phyloP scores from a whole-genome alignment of 2,329 filamentous ascomycete species.

The Epichloe sp. region DNA sequence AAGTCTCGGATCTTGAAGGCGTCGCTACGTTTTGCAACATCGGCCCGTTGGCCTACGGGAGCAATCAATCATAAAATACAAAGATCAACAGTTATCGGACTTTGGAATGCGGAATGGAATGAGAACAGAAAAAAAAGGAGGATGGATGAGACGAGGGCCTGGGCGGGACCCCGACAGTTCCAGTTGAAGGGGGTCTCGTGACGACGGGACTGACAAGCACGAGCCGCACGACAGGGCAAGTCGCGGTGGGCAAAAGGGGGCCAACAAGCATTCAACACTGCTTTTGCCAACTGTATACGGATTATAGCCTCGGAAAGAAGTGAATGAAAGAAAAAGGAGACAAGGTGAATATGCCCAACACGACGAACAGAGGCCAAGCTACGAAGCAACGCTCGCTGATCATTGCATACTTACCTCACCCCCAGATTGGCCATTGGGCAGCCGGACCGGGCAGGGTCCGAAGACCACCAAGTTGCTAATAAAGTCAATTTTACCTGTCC shows the following conservation, averaged over 20 bases:
- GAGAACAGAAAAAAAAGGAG: not conserved
- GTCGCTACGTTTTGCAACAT: not conserved
- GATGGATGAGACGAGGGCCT: not conserved
- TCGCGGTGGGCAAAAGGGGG: not conserved
- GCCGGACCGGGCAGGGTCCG: not conserved
- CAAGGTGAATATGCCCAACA: not conserved
- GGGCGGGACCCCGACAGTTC: not conserved
- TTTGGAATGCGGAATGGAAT: not conserved
- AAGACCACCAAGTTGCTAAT: not conserved
- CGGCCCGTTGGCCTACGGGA: not conserved
- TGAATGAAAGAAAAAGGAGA: no score
- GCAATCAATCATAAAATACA: not conserved
- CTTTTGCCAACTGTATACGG: no score
- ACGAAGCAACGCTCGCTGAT: not conserved
- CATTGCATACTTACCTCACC: not conserved
- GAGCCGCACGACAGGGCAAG: not conserved
- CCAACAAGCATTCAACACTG: no score
- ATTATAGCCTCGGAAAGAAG: no score
- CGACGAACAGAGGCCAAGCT: not conserved
- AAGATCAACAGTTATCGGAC: not conserved
- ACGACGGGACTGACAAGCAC: not conserved
- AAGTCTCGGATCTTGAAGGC: not conserved
- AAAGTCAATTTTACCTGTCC: not conserved
- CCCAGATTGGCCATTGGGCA: not conserved
- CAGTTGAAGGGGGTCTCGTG: slow-evolving; percentile 1